Conservation (phyloP, 176 grass and related monocot genomes). For the Hsuehochloa calcarea region DNA sequence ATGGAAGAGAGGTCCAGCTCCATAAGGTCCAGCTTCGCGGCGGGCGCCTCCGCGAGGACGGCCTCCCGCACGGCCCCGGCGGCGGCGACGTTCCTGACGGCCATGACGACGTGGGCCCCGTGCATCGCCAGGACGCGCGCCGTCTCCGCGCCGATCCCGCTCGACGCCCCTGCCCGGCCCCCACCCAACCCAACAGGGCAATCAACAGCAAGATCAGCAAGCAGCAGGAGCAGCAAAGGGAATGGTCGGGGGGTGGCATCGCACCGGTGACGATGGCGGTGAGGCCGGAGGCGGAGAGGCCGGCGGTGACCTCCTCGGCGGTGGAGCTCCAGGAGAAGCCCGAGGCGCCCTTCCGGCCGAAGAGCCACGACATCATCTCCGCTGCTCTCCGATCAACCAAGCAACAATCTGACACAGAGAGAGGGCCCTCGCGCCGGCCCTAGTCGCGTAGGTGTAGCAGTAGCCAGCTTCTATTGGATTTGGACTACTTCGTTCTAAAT, state of each 20-base stretch:
- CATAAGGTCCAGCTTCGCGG: constrained; percentile 58
- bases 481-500: too few relatives aligned
- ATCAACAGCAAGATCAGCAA: background rate
- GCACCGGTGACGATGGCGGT: constrained; percentile 84
- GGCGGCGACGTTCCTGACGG: constrained; percentile 52
- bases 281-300: constrained; percentile 63
- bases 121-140: constrained; percentile 63
- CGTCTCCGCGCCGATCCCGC: constrained; percentile 83
- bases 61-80: constrained; percentile 42
- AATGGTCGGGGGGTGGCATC: background rate
- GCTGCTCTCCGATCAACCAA: too few relatives aligned
- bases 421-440: too few relatives aligned
- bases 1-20: constrained; percentile 82
- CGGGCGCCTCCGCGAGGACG: constrained; percentile 51
- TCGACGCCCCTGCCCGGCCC: constrained; percentile 57
- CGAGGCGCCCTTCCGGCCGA: constrained; percentile 57
- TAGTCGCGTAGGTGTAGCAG: too few relatives aligned
- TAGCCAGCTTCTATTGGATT: too few relatives aligned
- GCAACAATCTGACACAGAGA: too few relatives aligned
- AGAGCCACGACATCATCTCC: constrained; percentile 49
- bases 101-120: constrained; percentile 85
- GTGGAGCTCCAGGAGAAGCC: constrained; percentile 92
- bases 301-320: constrained; percentile 74
- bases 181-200: too few relatives aligned
- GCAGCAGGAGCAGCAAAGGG: background rate